Evolutionary conservation across 2,329 filamentous ascomycete species (phyloP).

Genomic region (Pseudocercospora ulei): DNA sequence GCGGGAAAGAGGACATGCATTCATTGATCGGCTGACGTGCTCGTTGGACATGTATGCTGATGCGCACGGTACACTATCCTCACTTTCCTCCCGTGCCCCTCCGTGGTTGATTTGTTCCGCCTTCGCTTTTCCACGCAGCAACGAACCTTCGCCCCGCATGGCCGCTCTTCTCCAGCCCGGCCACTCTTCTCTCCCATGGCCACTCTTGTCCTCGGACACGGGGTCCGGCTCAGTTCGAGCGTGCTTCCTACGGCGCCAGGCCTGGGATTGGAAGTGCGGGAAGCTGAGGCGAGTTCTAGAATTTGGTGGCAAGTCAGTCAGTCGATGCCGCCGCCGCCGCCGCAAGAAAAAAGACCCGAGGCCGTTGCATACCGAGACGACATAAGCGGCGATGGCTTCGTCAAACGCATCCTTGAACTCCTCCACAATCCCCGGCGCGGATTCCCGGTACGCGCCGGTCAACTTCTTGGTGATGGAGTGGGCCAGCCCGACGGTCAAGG

Average conservation of each 20-base stretch:
- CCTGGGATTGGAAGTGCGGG: conserved; percentile 2
- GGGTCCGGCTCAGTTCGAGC: neutral
- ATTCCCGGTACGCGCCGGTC: conserved; percentile 4
- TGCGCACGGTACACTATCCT: too few relatives aligned
- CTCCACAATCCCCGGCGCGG: conserved; percentile 5
- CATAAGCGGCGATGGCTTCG: conserved; percentile 9
- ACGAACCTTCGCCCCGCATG: too few relatives aligned
- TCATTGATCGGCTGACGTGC: neutral
- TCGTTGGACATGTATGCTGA: neutral
- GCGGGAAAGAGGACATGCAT: neutral
- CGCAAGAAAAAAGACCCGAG: neutral
- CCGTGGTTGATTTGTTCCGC: too few relatives aligned
- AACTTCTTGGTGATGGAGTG: conserved; percentile 8
- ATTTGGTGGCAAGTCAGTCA: neutral
- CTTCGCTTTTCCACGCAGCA: too few relatives aligned
- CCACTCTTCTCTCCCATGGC: neutral
- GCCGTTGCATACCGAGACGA: conserved; percentile 6
- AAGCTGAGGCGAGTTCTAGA: neutral
- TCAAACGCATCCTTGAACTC: conserved; percentile 8
- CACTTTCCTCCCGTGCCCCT: too few relatives aligned
- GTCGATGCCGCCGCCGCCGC: neutral
- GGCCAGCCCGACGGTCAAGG: conserved; percentile 6
- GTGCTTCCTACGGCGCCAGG: neutral
- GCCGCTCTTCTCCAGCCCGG: too few relatives aligned
- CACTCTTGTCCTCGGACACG: neutral